Conservation (phyloP, 2,329 filamentous ascomycete genomes). For the Pseudovirgaria hyperparasitica region DNA sequence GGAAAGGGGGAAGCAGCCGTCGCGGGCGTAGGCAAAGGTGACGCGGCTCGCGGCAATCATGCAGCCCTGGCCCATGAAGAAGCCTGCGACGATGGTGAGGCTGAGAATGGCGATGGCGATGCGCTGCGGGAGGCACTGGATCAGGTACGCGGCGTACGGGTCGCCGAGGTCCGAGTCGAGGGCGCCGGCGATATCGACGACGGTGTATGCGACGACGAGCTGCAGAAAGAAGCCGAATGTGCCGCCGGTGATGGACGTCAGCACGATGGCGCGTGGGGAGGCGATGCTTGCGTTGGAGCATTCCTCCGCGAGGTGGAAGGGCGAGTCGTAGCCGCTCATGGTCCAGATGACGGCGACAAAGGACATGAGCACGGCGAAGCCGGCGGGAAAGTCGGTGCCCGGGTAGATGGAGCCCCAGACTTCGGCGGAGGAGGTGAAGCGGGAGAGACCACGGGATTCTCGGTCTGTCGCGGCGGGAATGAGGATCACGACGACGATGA, state of each 20-base stretch:
- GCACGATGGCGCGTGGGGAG: conserved; percentile 56
- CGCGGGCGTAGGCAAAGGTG: conserved; percentile 60
- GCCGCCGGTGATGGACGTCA: conserved; percentile 55
- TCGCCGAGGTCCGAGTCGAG: conserved; percentile 52
- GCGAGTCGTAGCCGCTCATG: conserved; percentile 53
- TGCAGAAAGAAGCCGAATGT: conserved; percentile 62
- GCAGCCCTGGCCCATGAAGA: conserved; percentile 61
- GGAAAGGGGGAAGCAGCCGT: conserved; percentile 55
- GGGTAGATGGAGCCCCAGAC: conserved; percentile 57
- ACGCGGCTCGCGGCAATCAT: conserved; percentile 57
- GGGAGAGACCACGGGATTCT: conserved; percentile 38
- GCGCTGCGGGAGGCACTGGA: conserved; percentile 50
- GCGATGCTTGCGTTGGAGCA: conserved; percentile 62
- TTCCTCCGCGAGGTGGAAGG: conserved; percentile 64
- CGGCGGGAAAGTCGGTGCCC: conserved; percentile 54
- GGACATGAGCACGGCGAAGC: conserved; percentile 56
- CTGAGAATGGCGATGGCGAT: conserved; percentile 49
- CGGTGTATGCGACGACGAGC: conserved; percentile 59
- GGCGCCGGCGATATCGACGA: conserved; percentile 47
- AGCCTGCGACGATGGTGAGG: conserved; percentile 56
- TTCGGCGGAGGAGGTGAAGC: conserved; percentile 43
- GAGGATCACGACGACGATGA: conserved; percentile 53
- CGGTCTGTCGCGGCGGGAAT: conserved; percentile 49
- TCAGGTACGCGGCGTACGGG: conserved; percentile 57
- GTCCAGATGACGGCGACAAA: conserved; percentile 62